Conservation (phyloP, 441 rosid species). For the Biscutella laevigata region DNA sequence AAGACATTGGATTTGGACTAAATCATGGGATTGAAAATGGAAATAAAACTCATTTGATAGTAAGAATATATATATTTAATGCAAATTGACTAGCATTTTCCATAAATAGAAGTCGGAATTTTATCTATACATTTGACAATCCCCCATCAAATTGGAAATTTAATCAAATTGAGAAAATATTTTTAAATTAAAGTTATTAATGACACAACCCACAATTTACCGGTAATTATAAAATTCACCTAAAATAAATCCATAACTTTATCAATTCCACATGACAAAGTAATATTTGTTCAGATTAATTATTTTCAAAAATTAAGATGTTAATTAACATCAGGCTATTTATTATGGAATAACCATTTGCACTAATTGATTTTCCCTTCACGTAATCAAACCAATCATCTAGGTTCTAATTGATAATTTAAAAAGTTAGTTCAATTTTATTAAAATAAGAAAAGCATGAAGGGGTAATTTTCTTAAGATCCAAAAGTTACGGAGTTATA, state of each 20-base stretch:
- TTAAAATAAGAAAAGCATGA: neutral
- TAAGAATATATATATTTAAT: neutral
- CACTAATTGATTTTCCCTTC: neutral
- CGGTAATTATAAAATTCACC: neutral
- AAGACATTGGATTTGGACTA: conserved; percentile 9
- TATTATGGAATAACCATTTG: too few relatives aligned
- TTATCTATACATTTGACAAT: neutral
- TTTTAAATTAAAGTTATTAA: neutral
- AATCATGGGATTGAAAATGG: neutral
- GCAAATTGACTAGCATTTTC: conserved; percentile 6
- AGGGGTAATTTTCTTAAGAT: conserved; percentile 10
- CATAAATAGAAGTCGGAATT: neutral
- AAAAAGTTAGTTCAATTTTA: neutral
- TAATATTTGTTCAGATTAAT: neutral
- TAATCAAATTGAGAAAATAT: neutral
- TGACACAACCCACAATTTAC: conserved; percentile 11
- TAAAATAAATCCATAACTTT: neutral
- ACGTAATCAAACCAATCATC: neutral
- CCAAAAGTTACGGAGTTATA: conserved; percentile 17
- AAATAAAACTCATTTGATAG: neutral
- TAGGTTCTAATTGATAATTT: neutral
- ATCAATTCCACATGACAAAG: neutral
- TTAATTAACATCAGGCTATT: neutral
- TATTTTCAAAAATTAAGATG: neutral
- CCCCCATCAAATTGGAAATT: neutral